Evolutionary conservation across 768 basidiomycete species (phyloP).

Genomic region (Butyriboletus loyo): DNA sequence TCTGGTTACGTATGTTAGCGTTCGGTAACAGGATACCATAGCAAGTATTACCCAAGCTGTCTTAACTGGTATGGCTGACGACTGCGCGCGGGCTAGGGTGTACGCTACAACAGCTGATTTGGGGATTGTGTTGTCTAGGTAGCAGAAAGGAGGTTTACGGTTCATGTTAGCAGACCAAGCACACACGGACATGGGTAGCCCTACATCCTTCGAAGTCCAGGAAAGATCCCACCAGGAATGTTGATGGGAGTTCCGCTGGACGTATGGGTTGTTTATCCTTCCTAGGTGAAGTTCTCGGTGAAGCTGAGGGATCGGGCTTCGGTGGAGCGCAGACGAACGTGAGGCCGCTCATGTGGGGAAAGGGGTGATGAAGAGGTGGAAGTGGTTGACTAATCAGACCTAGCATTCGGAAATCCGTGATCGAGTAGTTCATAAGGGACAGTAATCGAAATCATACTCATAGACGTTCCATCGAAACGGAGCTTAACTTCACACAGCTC

Average conservation of each 20-base stretch:
- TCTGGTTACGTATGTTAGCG: conserved; percentile 14
- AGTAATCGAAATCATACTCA: conserved; percentile 37
- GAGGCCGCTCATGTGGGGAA: conserved; percentile 40
- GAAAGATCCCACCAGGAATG: conserved; percentile 51
- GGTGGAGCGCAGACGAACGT: conserved; percentile 43
- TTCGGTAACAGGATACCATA: not conserved
- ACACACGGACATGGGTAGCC: conserved; percentile 15
- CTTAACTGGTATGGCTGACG: conserved; percentile 20
- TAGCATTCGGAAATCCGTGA: conserved; percentile 18
- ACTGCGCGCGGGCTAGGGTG: conserved; percentile 32
- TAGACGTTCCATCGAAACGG: conserved; percentile 41
- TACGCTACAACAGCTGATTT: conserved; percentile 37
- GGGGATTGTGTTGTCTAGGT: conserved; percentile 37
- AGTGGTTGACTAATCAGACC: conserved; percentile 45
- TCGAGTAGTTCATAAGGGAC: conserved; percentile 2
- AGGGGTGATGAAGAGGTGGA: conserved; percentile 40
- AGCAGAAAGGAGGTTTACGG: conserved; percentile 35
- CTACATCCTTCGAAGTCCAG: conserved; percentile 64
- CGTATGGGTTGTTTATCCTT: conserved; percentile 25
- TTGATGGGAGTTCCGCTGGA: conserved; percentile 28
- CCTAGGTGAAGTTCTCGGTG: conserved; percentile 25
- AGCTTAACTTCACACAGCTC: conserved; percentile 61
- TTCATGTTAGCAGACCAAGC: not conserved
- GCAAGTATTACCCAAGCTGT: conserved; percentile 39
- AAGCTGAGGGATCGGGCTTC: conserved; percentile 24